Conservation (phyloP, 129 eudicot species). For the Lonicera japonica region DNA sequence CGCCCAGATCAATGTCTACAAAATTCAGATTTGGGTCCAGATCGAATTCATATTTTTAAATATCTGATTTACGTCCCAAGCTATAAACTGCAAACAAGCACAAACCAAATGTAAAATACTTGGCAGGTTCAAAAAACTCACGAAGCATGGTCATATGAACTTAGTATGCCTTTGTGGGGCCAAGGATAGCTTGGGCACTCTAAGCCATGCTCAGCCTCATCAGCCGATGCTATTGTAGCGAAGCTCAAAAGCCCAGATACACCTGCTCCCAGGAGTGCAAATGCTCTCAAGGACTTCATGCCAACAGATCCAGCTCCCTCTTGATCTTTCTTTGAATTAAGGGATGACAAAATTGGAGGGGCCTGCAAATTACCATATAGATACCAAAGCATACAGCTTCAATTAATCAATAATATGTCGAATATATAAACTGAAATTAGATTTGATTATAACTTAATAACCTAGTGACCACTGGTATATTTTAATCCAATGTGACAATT, state of each 20-base stretch:
- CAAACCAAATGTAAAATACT: not conserved
- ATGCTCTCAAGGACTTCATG: slow-evolving; percentile 26
- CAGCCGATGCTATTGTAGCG: slow-evolving; percentile 41
- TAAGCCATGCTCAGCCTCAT: slow-evolving; percentile 56
- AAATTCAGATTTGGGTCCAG: not conserved
- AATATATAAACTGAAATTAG: not conserved
- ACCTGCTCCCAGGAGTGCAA: slow-evolving; percentile 49
- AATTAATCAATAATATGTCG: not conserved
- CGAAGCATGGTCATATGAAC: slow-evolving; percentile 62
- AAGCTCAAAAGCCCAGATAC: slow-evolving; percentile 40
- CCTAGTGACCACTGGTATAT: not conserved
- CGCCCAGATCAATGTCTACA: too few species aligned
- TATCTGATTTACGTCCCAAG: too few species aligned
- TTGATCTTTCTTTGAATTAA: slow-evolving; percentile 22
- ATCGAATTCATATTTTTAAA: too few species aligned
- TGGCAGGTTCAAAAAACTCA: slow-evolving; percentile 8
- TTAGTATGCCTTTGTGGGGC: slow-evolving; percentile 64
- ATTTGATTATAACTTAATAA: not conserved
- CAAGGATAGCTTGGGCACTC: slow-evolving; percentile 41
- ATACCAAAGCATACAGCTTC: not conserved
- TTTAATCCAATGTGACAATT: not conserved
- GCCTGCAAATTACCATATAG: slow-evolving; percentile 20
- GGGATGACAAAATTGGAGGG: slow-evolving; percentile 30
- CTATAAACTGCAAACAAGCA: not conserved
- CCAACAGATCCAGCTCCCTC: slow-evolving; percentile 28